phyloP scores from a whole-genome alignment of 495 filamentous ascomycete species.

The Penicillium crystallinum region DNA sequence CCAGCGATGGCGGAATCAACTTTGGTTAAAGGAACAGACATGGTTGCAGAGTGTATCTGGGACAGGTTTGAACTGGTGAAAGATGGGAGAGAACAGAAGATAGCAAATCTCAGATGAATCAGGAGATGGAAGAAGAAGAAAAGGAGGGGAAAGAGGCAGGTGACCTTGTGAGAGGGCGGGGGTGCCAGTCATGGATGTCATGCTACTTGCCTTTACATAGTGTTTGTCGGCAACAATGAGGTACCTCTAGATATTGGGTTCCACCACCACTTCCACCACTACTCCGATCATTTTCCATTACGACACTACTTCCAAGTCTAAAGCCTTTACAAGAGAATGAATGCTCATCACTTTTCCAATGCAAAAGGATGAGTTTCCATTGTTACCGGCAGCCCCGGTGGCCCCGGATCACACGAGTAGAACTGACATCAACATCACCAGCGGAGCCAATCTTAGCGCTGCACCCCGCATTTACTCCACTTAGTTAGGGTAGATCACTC shows the following conservation, averaged over 20 bases:
- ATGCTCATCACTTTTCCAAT: too few species aligned
- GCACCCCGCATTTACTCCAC: constrained; percentile 45
- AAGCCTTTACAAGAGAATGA: too few species aligned
- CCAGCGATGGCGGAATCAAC: constrained; percentile 84
- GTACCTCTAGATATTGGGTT: neutral
- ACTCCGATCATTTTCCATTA: too few species aligned
- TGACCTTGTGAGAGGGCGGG: constrained; percentile 25
- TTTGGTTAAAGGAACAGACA: constrained; percentile 70
- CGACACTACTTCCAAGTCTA: too few species aligned
- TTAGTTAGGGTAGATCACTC: neutral
- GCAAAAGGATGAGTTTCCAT: neutral
- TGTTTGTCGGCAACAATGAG: neutral
- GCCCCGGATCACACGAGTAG: constrained; percentile 17
- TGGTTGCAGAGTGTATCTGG: constrained; percentile 28
- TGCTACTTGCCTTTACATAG: constrained; percentile 3
- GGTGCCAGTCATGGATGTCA: constrained; percentile 28
- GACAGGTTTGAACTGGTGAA: constrained; percentile 9
- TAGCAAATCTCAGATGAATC: neutral
- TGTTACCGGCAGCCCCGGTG: constrained; percentile 9
- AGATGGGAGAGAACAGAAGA: constrained; percentile 16
- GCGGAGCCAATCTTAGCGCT: constrained; percentile 29
- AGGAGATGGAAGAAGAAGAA: constrained; percentile 12
- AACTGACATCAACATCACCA: constrained; percentile 32
- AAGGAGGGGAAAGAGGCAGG: constrained; percentile 29
- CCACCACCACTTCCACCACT: neutral